These are phyloP conservation scores for Hirsutella minnesotensis DNA, from an alignment of 2,329 filamentous ascomycete genomes.

Conservation along the genomic window DNA sequence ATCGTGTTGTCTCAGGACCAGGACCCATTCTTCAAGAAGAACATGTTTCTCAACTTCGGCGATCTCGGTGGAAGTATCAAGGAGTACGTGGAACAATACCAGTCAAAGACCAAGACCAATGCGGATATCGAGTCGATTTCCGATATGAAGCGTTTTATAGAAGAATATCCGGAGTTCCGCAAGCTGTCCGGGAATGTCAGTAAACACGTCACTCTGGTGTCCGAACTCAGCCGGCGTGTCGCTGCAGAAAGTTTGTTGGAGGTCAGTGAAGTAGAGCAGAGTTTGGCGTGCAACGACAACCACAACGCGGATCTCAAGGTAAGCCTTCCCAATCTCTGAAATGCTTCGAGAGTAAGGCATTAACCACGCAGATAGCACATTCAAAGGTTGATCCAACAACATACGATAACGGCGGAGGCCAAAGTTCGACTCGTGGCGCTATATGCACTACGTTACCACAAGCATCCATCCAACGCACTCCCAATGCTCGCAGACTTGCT, in stretches of 20 bases:
- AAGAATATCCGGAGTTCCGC: slow-evolving; percentile 96
- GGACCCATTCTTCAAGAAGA: slow-evolving; percentile 97
- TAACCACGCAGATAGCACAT: slow-evolving; percentile 44
- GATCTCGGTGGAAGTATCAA: slow-evolving; percentile 94
- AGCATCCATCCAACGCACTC: slow-evolving; percentile 71
- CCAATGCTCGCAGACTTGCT: slow-evolving; percentile 81
- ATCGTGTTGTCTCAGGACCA: slow-evolving; percentile 94
- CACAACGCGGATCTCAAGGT: slow-evolving; percentile 86
- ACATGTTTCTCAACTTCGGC: slow-evolving; percentile 97
- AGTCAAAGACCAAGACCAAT: slow-evolving; percentile 92
- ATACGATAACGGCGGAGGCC: slow-evolving; percentile 63
- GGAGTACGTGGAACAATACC: slow-evolving; percentile 96
- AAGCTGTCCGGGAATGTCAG: slow-evolving; percentile 96
- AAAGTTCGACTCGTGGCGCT: slow-evolving; percentile 85
- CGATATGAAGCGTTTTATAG: slow-evolving; percentile 98
- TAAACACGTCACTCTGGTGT: slow-evolving; percentile 93
- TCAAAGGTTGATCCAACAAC: slow-evolving; percentile 74
- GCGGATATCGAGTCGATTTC: slow-evolving; percentile 93
- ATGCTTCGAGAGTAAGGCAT: background rate
- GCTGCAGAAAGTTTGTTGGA: slow-evolving; percentile 81
- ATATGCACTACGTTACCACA: slow-evolving; percentile 90
- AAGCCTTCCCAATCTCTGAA: slow-evolving; percentile 11
- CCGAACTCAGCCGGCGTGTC: slow-evolving; percentile 81
- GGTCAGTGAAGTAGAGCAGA: slow-evolving; percentile 94
- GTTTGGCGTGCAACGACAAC: slow-evolving; percentile 91